Evolutionary conservation across 768 basidiomycete species (phyloP), one percentile per base, ranked within the genome.

Genomic region (Arthromyces matolae): DNA sequence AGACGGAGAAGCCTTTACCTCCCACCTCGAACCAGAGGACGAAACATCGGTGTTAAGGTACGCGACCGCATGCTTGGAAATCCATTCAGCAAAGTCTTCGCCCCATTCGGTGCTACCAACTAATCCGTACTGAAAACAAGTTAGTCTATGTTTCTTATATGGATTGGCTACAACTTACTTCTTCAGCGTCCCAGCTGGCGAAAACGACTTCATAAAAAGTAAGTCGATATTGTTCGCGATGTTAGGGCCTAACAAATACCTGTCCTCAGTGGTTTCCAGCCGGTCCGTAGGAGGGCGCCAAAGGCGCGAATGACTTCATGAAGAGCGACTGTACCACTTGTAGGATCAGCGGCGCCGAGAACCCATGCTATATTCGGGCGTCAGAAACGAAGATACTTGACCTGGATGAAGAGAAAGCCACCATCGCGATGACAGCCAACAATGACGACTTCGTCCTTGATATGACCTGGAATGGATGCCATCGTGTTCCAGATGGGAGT

Each of bases 401-500:
- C 14, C 23, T 3, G 13, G 39, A 34, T 25, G 14, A 50, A 9
- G 14, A 20, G 25, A 14, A 19, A 49, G 77, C 55, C 53, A 83
- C 89, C 91, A 68, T 95, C 93, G 33, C 93, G 80, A 62, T 96
- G 93, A 54, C 87, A 86, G 3, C 93, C 94, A 42, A 97, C 65
- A 6, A 96, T 63, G 19, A 97, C 83, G 3, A 93, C 81, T 64
- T 96, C 94, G 58, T 93, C 84, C 48, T 77, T 76, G 58, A 93
- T 79, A 49, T 84, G 80, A 2, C 91, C 93, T 6, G 90, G 92
- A 49, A 94, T 86, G 23, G 84, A 75, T 9, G 78, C 85, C 79
- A 88, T 87, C 12, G 81, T 75, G 67, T 95, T 96, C 91, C 91
- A 95, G 39, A 95, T 91, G 13, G 92, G 90, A 4, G 78, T 93